These are phyloP conservation scores for Limnomonas spitsbergensis DNA, from an alignment of 139 green algal genomes.

Conservation along the genomic window DNA sequence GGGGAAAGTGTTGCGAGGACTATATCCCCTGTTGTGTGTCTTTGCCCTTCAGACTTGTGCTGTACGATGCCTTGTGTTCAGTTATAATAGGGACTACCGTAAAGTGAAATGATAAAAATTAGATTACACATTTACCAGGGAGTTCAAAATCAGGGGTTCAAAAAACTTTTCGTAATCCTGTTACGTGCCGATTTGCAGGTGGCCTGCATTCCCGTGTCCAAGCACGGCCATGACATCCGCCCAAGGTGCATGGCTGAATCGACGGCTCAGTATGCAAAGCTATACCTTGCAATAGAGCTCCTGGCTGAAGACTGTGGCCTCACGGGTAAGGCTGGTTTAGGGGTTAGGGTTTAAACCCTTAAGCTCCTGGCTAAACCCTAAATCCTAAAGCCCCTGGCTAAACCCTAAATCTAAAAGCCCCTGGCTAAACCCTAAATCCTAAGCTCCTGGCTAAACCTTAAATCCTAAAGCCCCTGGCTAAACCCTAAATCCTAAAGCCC, in stretches of 20 bases:
- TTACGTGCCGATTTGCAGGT: background rate
- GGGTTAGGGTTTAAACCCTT: background rate
- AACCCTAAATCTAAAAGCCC: too few relatives aligned
- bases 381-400: too few relatives aligned
- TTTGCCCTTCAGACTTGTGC: too few relatives aligned
- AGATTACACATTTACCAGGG: background rate
- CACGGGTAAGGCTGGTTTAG: background rate
- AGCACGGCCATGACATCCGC: background rate
- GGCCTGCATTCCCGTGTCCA: slow-evolving; percentile 6
- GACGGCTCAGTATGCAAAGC: background rate
- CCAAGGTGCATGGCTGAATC: background rate
- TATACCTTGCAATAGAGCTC: slow-evolving; percentile 2
- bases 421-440: too few relatives aligned
- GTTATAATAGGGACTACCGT: background rate
- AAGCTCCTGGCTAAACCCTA: too few relatives aligned
- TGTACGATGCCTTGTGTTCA: background rate
- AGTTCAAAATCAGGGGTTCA: too few relatives aligned
- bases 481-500: too few relatives aligned
- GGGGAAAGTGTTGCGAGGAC: too few relatives aligned
- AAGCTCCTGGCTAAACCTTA: too few relatives aligned
- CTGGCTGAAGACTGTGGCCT: slow-evolving; percentile 11
- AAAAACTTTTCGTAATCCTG: background rate
- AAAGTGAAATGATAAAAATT: background rate
- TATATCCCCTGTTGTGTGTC: too few relatives aligned
- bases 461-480: too few relatives aligned